Evolutionary conservation across 768 basidiomycete genomes (phyloP), one percentile per base, ranked within the genome.

Genomic region (Chalciporus pseudorubinellus): DNA sequence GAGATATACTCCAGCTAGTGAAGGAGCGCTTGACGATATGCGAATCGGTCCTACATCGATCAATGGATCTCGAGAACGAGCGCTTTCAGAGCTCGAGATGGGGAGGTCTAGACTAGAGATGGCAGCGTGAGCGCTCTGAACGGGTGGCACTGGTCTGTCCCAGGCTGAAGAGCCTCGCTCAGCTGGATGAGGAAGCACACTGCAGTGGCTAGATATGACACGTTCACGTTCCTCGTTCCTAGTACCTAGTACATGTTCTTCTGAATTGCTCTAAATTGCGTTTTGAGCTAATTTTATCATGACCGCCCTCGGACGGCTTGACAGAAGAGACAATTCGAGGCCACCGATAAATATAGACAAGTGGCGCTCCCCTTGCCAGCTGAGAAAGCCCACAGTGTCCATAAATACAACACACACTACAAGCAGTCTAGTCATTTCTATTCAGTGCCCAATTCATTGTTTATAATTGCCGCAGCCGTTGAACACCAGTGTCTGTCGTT

Each of bases 91-190:
- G 11, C n/a, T 7, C 34, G 16, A 16, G 4, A 21, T 14, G 39
- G 51, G 22, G 36, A 10, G 11, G 51, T 51, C 43, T 50, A 44
- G 26, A 11, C 14, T 11, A 22, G 59, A 46, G 48, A 28, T 34
- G 18, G 20, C 29, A 21, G 13, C 12, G 11, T 29, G 29, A 10
- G 29, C 29, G 29, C 10, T 31, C 29, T 6, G 26, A 26, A 9
- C 6, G 6, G 26, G 26, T 26, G 26, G 26, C 26, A 31, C 29
- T 11, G 29, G 26, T 28, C 26, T 9, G 26, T 28, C 34, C 31
- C 41, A 19, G 40, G 22, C 16, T 26, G 18, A 21, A 46, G 31
- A 28, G 34, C 31, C 6, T 36, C 18, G 12, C 19, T 28, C 2
- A 16, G 16, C n/a, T n/a, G n/a, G n/a, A n/a, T n/a, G n/a, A n/a